Percentiles rank a stretch among this genome's conserved stretches.
Conservation (phyloP, 768 basidiomycete species). For the Auricularia heimuer region DNA sequence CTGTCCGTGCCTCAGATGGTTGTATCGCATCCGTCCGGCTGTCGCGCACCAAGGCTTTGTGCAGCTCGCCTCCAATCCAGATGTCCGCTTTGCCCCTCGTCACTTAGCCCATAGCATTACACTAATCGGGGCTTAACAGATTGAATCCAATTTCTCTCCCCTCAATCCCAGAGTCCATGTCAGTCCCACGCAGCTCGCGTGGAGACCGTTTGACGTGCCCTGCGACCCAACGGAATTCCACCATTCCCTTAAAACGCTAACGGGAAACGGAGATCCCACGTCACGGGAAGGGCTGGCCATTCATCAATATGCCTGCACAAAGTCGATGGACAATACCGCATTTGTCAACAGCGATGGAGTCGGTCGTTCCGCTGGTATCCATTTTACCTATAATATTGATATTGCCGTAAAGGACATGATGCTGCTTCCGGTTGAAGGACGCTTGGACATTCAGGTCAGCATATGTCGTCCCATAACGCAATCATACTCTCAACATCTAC, state of each 20-base stretch:
- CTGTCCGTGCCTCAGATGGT: conserved; percentile 32
- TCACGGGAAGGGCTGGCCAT: conserved; percentile 55
- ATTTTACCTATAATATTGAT: too few relatives aligned
- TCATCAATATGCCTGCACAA: conserved; percentile 50
- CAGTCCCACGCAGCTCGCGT: conserved; percentile 56
- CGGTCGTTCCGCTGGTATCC: background rate
- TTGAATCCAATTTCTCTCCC: conserved; percentile 48
- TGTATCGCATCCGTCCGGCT: conserved; percentile 60
- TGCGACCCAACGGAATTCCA: conserved; percentile 41
- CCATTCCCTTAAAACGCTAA: conserved; percentile 50
- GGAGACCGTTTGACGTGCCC: conserved; percentile 53
- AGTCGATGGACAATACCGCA: conserved; percentile 50
- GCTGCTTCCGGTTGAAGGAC: conserved; percentile 54
- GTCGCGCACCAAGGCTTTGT: conserved; percentile 58
- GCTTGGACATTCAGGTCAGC: conserved; percentile 51
- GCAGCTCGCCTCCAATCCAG: conserved; percentile 43
- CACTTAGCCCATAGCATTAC: conserved; percentile 26
- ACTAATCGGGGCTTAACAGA: too few relatives aligned
- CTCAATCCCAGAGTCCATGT: conserved; percentile 50
- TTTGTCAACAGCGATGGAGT: conserved; percentile 51
- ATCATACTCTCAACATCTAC: background rate
- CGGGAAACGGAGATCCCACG: conserved; percentile 53
- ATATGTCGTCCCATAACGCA: background rate
- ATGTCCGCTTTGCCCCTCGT: conserved; percentile 29
- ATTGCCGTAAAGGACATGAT: conserved; percentile 35